These are phyloP conservation scores for Curvularia spicifera DNA, from an alignment of 2,329 filamentous ascomycete genomes.

Conservation along the genomic window DNA sequence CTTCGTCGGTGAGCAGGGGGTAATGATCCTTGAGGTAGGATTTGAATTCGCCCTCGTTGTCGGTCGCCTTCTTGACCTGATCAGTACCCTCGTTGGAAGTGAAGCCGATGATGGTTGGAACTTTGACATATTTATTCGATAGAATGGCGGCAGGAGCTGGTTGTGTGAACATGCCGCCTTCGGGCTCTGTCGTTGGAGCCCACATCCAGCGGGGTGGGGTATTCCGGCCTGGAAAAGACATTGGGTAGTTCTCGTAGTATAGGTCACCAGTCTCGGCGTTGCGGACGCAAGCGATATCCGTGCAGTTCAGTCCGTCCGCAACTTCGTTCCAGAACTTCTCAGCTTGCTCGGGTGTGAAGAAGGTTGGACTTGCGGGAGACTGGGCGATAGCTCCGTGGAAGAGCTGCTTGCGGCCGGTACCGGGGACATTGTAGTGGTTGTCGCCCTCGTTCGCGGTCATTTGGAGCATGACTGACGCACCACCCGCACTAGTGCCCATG, in stretches of 20 bases:
- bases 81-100: slow-evolving; percentile 51
- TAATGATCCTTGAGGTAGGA: slow-evolving; percentile 47
- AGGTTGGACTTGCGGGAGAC: slow-evolving; percentile 42
- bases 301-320: slow-evolving; percentile 40
- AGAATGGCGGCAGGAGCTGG: slow-evolving; percentile 39
- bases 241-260: slow-evolving; percentile 45
- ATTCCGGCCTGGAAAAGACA: slow-evolving; percentile 40
- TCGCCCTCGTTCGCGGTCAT: slow-evolving; percentile 42
- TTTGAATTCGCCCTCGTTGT: slow-evolving; percentile 49
- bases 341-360: slow-evolving; percentile 40
- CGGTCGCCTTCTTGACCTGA: slow-evolving; percentile 47
- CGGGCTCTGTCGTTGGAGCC: slow-evolving; percentile 41
- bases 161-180: slow-evolving; percentile 40
- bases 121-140: slow-evolving; percentile 35
- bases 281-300: slow-evolving; percentile 39
- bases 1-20: slow-evolving; percentile 61
- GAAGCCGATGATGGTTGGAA: slow-evolving; percentile 43
- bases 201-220: slow-evolving; percentile 47
- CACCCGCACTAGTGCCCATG: slow-evolving; percentile 49
- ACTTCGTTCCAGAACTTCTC: slow-evolving; percentile 44
- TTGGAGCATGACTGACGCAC: slow-evolving; percentile 40
- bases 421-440: slow-evolving; percentile 34
- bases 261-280: slow-evolving; percentile 36
- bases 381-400: slow-evolving; percentile 45
- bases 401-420: slow-evolving; percentile 35